A percentile compares a stretch with the other conserved stretches of the same genome.
Conservation (phyloP, 306 rosid genomes). For the Senna tora region DNA sequence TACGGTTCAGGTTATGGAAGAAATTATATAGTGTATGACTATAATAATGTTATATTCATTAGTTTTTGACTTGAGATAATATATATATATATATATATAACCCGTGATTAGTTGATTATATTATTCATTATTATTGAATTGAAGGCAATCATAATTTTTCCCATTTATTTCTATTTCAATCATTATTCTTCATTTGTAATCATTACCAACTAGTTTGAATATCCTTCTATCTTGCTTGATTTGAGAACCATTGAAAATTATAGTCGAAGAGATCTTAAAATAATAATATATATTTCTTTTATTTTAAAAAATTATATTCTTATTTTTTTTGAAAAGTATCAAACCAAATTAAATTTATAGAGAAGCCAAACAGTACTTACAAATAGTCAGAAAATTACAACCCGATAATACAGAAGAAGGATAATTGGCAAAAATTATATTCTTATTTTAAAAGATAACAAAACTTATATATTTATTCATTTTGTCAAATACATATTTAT, state of each 20-base stretch:
- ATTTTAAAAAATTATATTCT: no score
- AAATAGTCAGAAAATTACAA: no score
- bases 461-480: no score
- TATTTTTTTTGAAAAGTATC: no score
- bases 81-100: not conserved
- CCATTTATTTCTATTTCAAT: not conserved
- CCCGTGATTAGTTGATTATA: slow-evolving; percentile 12
- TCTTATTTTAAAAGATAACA: no score
- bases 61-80: not conserved
- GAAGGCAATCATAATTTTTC: not conserved
- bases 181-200: not conserved
- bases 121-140: not conserved
- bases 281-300: no score
- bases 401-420: no score
- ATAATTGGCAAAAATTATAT: no score
- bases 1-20: not conserved
- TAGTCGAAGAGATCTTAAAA: no score
- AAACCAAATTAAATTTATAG: no score
- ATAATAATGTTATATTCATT: not conserved
- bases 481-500: no score
- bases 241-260: slow-evolving; percentile 10
- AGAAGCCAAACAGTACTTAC: no score
- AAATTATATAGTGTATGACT: not conserved
- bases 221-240: not conserved
- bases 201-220: not conserved